Evolutionary conservation across 164 flowering plant genomes (phyloP), one percentile per base, ranked within the genome.

Genomic region (Taxillus chinensis): DNA sequence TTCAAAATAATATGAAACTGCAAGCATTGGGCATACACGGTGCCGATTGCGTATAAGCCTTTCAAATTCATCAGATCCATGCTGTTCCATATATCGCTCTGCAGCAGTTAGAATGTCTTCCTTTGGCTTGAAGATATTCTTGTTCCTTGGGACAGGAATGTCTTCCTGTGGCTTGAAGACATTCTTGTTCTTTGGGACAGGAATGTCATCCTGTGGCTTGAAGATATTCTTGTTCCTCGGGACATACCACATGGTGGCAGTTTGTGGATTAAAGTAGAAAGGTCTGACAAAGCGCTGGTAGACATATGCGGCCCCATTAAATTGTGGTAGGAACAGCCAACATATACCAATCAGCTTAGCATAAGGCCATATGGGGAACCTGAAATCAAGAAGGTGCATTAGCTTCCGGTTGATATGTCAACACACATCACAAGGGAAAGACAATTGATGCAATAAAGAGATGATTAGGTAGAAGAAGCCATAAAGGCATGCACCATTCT

Each of bases 291-390:
- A 89, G 65, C 71, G 78, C 69, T 80, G 68, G 56, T 90, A 90
- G 0, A 92, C 90, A 70, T 90, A 79, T 4, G 96, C 88, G 56
- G 96, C 96, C 2, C 96, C 98, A 65, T 75, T 85, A 83, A 92
- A 92, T 55, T 82, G 73, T 4, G 98, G 98, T 43, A 92, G 70
- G 15, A 92, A 95, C 75, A 92, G 71, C 98, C 98, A 92, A 79
- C 95, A 85, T 8, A 81, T 76, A 1, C 65, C 68, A 9, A 76
- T 54, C 63, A 92, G 77, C 80, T 88, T 92, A 5, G 74, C 77
- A 50, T 86, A 88, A 7, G 90, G 66, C 96, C 96, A 86, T 37
- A 85, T 72, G 3, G 91, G 83, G 10, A 89, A 60, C 80, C 96
- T 89, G 73, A 14, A 39, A 43, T 8, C 41, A 50, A 50, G 4